A percentile compares a stretch with the other conserved stretches of the same genome.
These are phyloP conservation scores for Solanum pennellii DNA, from an alignment of 257 asterid species.

Conservation along the genomic window DNA sequence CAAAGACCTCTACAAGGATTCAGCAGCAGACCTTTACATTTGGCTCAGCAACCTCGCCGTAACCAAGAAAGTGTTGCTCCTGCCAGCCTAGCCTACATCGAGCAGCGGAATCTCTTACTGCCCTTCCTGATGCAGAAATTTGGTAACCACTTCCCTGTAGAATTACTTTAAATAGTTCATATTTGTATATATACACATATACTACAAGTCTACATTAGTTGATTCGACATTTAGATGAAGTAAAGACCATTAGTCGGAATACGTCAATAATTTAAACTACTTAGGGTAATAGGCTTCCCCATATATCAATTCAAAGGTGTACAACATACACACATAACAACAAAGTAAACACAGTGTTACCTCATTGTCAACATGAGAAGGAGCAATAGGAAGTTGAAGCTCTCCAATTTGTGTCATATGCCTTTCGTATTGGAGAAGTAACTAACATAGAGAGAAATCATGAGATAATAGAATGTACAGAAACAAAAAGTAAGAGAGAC, in stretches of 20 bases:
- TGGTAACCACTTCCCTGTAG: slow-evolving; percentile 58
- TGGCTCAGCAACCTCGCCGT: slow-evolving; percentile 53
- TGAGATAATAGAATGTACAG: background rate
- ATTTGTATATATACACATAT: background rate
- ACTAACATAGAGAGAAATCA: slow-evolving; percentile 23
- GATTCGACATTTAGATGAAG: background rate
- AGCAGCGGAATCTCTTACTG: slow-evolving; percentile 79
- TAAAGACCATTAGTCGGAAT: background rate
- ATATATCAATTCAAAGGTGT: background rate
- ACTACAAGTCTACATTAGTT: background rate
- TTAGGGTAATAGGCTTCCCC: background rate
- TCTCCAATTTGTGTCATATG: slow-evolving; percentile 56
- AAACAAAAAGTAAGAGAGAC: background rate
- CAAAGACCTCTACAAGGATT: background rate
- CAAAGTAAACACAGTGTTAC: slow-evolving; percentile 14
- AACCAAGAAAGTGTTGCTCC: slow-evolving; percentile 42
- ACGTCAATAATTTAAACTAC: background rate
- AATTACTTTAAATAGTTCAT: background rate
- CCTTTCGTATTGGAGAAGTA: slow-evolving; percentile 75
- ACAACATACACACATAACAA: background rate
- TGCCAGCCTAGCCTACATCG: slow-evolving; percentile 97
- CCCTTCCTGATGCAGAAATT: slow-evolving; percentile 70
- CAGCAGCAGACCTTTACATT: slow-evolving; percentile 29
- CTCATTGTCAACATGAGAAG: slow-evolving; percentile 47
- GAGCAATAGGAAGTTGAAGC: slow-evolving; percentile 56